phyloP scores from a whole-genome alignment of 306 rosid species.

The Boehmeria nivea region DNA sequence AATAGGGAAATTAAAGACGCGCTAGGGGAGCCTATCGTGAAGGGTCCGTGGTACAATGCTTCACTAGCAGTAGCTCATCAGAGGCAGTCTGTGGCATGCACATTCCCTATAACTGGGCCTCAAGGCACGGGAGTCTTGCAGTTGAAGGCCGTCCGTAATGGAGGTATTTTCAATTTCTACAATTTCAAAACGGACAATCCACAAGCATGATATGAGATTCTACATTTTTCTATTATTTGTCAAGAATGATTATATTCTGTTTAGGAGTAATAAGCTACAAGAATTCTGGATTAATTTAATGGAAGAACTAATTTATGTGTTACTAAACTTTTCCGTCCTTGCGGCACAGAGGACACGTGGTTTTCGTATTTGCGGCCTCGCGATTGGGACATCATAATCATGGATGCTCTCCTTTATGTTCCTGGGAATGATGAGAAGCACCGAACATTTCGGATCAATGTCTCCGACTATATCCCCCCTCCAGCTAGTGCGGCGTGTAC shows the following conservation, averaged over 20 bases:
- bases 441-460: constrained; percentile 57
- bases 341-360: constrained; percentile 64
- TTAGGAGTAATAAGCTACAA: no score
- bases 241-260: no score
- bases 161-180: constrained; percentile 41
- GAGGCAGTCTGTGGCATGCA: constrained; percentile 82
- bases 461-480: constrained; percentile 37
- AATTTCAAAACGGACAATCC: no score
- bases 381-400: constrained; percentile 83
- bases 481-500: constrained; percentile 43
- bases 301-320: no score
- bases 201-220: no score
- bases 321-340: no score
- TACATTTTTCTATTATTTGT: no score
- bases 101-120: constrained; percentile 87
- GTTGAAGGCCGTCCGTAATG: constrained; percentile 80
- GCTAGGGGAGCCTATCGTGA: constrained; percentile 78
- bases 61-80: constrained; percentile 90
- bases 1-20: constrained; percentile 65
- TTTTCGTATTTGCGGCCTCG: constrained; percentile 55
- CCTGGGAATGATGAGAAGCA: constrained; percentile 71
- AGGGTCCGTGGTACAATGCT: constrained; percentile 96
- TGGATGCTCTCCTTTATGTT: constrained; percentile 86
- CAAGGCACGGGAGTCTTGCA: constrained; percentile 69
- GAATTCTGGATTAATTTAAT: no score